These are phyloP conservation scores for Exidia glandulosa DNA, from an alignment of 768 basidiomycete genomes.

Conservation along the genomic window DNA sequence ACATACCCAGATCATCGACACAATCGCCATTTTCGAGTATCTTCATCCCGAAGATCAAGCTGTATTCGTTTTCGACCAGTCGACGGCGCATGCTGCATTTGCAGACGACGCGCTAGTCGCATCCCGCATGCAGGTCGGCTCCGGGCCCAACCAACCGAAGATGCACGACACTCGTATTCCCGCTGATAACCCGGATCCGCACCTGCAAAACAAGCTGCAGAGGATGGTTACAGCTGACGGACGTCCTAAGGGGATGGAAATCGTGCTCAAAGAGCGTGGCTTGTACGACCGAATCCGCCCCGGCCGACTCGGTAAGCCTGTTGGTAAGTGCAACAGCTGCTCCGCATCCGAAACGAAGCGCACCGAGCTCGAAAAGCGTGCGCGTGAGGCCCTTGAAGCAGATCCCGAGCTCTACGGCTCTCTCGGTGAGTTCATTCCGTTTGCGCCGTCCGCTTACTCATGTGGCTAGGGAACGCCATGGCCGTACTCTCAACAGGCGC, in stretches of 20 bases:
- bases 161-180: no score
- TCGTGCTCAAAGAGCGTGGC: slow-evolving; percentile 10
- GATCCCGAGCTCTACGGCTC: neutral
- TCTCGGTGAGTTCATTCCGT: neutral
- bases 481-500: no score
- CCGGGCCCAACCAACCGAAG: no score
- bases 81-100: no score
- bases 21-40: neutral
- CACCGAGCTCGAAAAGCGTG: slow-evolving; percentile 9
- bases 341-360: slow-evolving; percentile 9
- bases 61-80: no score
- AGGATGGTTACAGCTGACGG: no score
- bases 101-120: no score
- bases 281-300: slow-evolving; percentile 3
- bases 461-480: no score
- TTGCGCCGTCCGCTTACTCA: neutral
- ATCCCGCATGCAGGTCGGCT: no score
- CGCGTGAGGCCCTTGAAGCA: slow-evolving; percentile 6
- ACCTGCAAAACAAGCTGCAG: no score
- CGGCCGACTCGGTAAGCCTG: slow-evolving; percentile 4
- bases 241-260: slow-evolving; percentile 12
- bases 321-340: slow-evolving; percentile 11
- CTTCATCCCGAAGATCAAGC: neutral
- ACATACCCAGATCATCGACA: no score
- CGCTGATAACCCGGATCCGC: no score